phyloP scores from a whole-genome alignment of 768 basidiomycete genomes.

The Chalciporus pseudorubinellus region DNA sequence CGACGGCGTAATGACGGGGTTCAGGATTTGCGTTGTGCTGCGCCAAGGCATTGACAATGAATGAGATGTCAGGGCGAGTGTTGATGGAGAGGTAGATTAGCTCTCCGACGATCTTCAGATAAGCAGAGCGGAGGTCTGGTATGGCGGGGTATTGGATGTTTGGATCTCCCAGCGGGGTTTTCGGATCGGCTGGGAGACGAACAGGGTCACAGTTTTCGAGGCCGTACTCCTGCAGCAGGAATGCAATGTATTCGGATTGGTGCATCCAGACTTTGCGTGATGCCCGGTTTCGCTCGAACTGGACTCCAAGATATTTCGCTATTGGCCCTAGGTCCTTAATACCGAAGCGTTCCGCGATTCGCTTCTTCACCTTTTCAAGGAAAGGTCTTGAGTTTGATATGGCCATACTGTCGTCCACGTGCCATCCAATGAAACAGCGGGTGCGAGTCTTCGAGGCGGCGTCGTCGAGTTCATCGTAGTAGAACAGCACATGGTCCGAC shows the following conservation, averaged over 20 bases:
- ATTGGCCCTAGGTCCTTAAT: neutral
- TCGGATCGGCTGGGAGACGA: neutral
- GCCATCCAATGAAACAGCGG: neutral
- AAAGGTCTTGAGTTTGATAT: neutral
- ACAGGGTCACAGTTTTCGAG: neutral
- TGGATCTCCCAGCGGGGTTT: neutral
- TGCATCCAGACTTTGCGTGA: neutral
- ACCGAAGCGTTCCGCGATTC: neutral
- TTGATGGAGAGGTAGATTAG: conserved; percentile 29
- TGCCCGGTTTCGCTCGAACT: neutral
- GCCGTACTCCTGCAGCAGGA: neutral
- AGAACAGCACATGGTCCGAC: neutral
- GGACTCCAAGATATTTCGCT: neutral
- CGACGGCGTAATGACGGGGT: too few relatives aligned
- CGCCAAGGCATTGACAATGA: conserved; percentile 23
- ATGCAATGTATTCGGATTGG: neutral
- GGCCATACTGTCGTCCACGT: neutral
- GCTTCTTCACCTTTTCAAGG: neutral
- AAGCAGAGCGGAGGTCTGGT: neutral
- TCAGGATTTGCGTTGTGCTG: conserved; percentile 4
- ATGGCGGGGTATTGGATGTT: neutral
- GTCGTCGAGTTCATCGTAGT: neutral
- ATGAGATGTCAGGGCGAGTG: conserved; percentile 32
- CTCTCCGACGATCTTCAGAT: conserved; percentile 11
- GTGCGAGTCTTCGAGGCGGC: neutral